Percentiles rank a stretch among this genome's conserved stretches.
Evolutionary conservation across 2,329 filamentous ascomycete genomes (phyloP).

Genomic region (Talaromyces sp.): DNA sequence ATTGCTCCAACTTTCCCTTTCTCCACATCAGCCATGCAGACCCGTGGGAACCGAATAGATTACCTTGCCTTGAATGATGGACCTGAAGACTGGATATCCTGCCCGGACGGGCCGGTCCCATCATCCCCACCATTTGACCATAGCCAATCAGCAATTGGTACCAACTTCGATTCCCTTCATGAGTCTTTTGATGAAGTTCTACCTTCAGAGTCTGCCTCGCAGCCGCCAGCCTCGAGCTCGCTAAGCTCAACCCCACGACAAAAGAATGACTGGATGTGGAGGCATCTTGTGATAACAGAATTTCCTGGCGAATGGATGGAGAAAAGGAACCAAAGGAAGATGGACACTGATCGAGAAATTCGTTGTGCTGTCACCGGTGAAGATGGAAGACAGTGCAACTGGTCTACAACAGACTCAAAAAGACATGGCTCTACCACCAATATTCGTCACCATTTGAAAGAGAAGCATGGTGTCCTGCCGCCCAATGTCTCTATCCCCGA

Average conservation of each 20-base stretch:
- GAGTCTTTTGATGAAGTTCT: conserved; percentile 5
- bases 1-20: conserved; percentile 1
- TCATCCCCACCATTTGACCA: conserved; percentile 5
- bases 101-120: conserved; percentile 1
- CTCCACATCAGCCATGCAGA: conserved; percentile 3
- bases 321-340: conserved; percentile 5
- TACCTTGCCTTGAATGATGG: conserved; percentile 3
- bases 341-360: conserved; percentile 3
- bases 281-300: conserved; percentile 3
- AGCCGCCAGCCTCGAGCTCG: conserved; percentile 4
- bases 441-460: conserved; percentile 5
- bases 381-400: conserved; percentile 2
- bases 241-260: conserved; percentile 4
- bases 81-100: conserved; percentile 4
- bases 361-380: conserved; percentile 3
- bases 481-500: background rate
- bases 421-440: conserved; percentile 1
- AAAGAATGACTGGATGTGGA: conserved; percentile 7
- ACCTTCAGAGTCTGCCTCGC: conserved; percentile 5
- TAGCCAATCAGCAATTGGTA: conserved; percentile 5
- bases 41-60: conserved; percentile 6
- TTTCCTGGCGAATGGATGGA: conserved; percentile 3
- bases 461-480: background rate
- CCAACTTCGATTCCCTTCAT: conserved; percentile 3
- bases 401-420: conserved; percentile 6